These are phyloP conservation scores for Trichoderma sp. DNA, from an alignment of 2,329 filamentous ascomycete species.

Conservation along the genomic window DNA sequence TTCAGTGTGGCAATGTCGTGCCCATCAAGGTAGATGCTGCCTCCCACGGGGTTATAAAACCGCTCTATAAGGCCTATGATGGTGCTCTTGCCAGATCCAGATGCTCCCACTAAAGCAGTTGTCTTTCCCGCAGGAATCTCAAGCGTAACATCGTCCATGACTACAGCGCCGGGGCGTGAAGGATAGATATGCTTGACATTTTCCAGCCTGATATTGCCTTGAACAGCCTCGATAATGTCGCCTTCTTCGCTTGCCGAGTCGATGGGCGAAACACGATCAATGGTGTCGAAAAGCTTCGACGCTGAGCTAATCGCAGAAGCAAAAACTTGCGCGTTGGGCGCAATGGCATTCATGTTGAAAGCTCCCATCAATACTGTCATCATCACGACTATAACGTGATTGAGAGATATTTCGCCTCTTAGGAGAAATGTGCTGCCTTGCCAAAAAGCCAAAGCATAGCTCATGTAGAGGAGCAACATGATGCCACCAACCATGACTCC, in stretches of 20 bases:
- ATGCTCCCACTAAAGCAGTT: conserved; percentile 90
- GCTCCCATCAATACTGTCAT: conserved; percentile 92
- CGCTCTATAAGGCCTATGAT: conserved; percentile 91
- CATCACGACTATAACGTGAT: conserved; percentile 79
- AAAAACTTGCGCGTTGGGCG: conserved; percentile 85
- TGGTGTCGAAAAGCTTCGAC: conserved; percentile 90
- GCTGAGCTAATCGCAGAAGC: conserved; percentile 81
- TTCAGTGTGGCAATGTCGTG: conserved; percentile 81
- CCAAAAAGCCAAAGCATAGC: conserved; percentile 89
- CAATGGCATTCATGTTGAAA: conserved; percentile 85
- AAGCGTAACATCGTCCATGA: conserved; percentile 83
- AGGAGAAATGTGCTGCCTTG: conserved; percentile 78
- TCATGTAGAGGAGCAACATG: conserved; percentile 83
- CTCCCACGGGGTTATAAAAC: conserved; percentile 88
- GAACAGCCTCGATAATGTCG: conserved; percentile 70
- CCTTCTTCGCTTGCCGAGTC: conserved; percentile 74
- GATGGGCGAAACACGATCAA: conserved; percentile 83
- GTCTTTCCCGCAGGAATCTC: conserved; percentile 85
- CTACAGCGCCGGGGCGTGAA: conserved; percentile 83
- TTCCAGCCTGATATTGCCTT: conserved; percentile 79
- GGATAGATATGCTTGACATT: conserved; percentile 93
- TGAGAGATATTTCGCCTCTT: conserved; percentile 65
- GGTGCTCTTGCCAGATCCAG: conserved; percentile 92
- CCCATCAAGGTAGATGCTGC: conserved; percentile 79
- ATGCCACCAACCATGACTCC: conserved; percentile 81